Percentiles rank a stretch among this genome's conserved stretches.
phyloP scores from a whole-genome alignment of 371 early-diverging fungal species.

The Fennellomyces sp. region DNA sequence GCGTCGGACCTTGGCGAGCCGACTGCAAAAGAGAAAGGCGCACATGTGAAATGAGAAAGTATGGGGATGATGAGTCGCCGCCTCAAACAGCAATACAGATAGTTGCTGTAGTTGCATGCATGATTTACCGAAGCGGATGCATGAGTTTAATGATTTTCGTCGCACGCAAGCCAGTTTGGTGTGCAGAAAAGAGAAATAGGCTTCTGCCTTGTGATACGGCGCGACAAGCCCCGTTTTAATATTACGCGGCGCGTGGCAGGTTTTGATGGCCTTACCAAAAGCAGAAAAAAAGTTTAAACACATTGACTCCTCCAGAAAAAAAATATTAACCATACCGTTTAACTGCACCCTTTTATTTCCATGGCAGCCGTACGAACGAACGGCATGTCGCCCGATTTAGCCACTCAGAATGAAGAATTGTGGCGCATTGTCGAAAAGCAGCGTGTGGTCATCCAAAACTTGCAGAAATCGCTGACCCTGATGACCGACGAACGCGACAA shows the following conservation, averaged over 20 bases:
- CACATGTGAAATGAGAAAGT: not conserved
- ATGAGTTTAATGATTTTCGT: too few species aligned
- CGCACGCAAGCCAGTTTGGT: too few species aligned
- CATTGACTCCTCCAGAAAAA: too few species aligned
- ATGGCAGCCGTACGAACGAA: constrained; percentile 8
- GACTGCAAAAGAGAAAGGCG: too few species aligned
- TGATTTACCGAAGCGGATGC: too few species aligned
- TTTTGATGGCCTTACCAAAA: not conserved
- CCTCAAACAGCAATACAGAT: not conserved
- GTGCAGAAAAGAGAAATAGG: too few species aligned
- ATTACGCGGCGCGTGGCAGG: not conserved
- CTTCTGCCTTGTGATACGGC: not conserved
- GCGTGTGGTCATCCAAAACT: constrained; percentile 71
- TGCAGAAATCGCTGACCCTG: constrained; percentile 48
- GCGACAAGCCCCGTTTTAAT: not conserved
- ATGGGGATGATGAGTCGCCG: not conserved
- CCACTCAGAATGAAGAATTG: constrained; percentile 74
- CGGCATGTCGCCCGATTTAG: constrained; percentile 8
- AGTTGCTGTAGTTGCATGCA: too few species aligned
- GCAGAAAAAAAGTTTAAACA: constrained; percentile 6
- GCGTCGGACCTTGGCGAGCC: not conserved
- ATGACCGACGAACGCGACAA: constrained; percentile 49
- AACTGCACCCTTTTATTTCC: not conserved
- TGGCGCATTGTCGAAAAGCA: constrained; percentile 89
- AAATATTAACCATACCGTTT: not conserved